These are phyloP conservation scores for Senecio squalidus DNA, from an alignment of 140 eudicot genomes.

Conservation along the genomic window DNA sequence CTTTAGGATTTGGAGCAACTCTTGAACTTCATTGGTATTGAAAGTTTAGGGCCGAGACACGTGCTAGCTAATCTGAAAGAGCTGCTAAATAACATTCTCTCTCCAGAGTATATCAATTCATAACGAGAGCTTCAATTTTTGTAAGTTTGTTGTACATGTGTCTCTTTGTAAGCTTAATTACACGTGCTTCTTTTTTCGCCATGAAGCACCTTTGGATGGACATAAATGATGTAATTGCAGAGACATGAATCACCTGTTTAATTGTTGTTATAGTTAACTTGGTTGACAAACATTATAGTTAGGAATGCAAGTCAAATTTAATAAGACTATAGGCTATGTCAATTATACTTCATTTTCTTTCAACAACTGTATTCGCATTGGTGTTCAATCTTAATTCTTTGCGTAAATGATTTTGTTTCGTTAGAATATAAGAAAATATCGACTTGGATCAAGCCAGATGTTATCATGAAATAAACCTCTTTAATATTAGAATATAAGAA, in stretches of 20 bases:
- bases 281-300: not conserved
- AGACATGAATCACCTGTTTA: conserved; percentile 5
- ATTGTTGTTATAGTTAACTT: not conserved
- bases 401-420: no score
- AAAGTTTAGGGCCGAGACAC: conserved; percentile 95
- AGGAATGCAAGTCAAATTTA: not conserved
- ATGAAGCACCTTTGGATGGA: conserved; percentile 26
- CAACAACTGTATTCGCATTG: not conserved
- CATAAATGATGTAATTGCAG: conserved; percentile 15
- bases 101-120: conserved; percentile 57
- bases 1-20: conserved; percentile 92
- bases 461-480: no score
- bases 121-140: conserved; percentile 16
- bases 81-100: conserved; percentile 69
- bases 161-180: conserved; percentile 15
- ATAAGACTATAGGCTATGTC: not conserved
- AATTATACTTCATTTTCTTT: not conserved
- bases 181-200: conserved; percentile 27
- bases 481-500: no score
- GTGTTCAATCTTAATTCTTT: no score
- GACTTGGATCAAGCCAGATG: no score
- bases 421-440: no score
- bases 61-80: conserved; percentile 82
- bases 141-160: conserved; percentile 61
- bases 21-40: conserved; percentile 73